Conservation (phyloP, 106 monocot genomes). For the Dioscorea dumetorum region DNA sequence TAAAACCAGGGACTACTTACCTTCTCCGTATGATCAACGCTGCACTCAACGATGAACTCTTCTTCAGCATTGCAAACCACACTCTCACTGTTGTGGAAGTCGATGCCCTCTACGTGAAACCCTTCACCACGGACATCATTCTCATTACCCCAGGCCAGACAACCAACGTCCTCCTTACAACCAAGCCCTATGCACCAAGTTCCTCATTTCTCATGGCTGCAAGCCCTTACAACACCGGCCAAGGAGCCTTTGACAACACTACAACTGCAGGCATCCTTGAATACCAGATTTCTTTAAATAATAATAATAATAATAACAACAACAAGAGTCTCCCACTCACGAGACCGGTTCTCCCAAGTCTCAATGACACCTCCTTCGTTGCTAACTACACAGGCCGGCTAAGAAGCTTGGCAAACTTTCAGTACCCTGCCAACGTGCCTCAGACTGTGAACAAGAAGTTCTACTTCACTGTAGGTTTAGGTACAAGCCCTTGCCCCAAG, state of each 20-base stretch:
- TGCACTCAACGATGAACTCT: conserved; percentile 59
- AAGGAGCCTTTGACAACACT: conserved; percentile 55
- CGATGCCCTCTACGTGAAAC: conserved; percentile 48
- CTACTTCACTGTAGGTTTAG: conserved; percentile 50
- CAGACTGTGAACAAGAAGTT: conserved; percentile 18
- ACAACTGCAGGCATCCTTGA: conserved; percentile 38
- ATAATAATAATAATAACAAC: not conserved
- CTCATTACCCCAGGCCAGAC: conserved; percentile 53
- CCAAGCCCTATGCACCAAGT: conserved; percentile 3
- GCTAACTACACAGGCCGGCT: conserved; percentile 23
- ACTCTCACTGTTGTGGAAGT: conserved; percentile 39
- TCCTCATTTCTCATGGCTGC: conserved; percentile 36
- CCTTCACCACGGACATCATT: conserved; percentile 23
- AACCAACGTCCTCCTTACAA: conserved; percentile 39
- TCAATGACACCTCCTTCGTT: conserved; percentile 36
- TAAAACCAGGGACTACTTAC: conserved; percentile 38
- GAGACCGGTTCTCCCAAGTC: conserved; percentile 20
- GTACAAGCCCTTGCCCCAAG: conserved; percentile 29
- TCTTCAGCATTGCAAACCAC: conserved; percentile 58
- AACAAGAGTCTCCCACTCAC: conserved; percentile 11
- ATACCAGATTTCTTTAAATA: conserved; percentile 3
- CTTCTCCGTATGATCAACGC: conserved; percentile 51
- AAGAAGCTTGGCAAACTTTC: conserved; percentile 18
- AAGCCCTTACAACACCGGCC: conserved; percentile 33
- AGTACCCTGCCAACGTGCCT: conserved; percentile 29